A percentile compares a stretch with the other conserved stretches of the same genome.
Evolutionary conservation across 371 early-diverging fungal species (phyloP).

Genomic region (Saksenaea oblongispora): DNA sequence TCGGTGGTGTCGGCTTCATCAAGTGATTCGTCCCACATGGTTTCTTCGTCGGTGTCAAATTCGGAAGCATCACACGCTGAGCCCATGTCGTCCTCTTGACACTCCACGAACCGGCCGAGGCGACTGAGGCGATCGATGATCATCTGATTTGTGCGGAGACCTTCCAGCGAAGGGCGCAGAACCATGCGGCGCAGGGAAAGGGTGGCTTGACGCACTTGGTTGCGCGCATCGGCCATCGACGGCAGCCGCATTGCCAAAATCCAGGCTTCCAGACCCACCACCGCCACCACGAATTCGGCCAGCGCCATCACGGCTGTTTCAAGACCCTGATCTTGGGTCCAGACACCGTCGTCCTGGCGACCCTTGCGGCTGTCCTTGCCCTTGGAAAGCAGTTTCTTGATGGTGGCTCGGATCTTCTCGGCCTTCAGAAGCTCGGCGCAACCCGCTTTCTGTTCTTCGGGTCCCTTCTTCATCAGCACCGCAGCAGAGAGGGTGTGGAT

Average conservation of each 20-base stretch:
- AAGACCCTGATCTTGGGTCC: conserved; percentile 16
- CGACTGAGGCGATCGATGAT: conserved; percentile 31
- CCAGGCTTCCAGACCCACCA: conserved; percentile 47
- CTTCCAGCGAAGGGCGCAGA: conserved; percentile 30
- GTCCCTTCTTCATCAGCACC: conserved; percentile 15
- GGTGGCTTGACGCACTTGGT: conserved; percentile 28
- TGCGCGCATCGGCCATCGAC: conserved; percentile 9
- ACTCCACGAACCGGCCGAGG: conserved; percentile 28
- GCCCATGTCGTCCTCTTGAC: conserved; percentile 23
- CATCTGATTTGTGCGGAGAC: conserved; percentile 30
- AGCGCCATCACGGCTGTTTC: conserved; percentile 37
- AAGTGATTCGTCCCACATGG: background rate
- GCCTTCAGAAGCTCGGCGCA: conserved; percentile 29
- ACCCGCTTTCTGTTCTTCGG: conserved; percentile 18
- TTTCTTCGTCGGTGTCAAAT: conserved; percentile 13
- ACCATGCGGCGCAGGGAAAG: conserved; percentile 38
- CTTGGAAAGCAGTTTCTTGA: conserved; percentile 13
- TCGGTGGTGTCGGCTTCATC: conserved; percentile 10
- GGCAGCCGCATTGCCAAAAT: conserved; percentile 32
- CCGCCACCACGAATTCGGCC: conserved; percentile 42
- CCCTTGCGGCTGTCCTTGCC: background rate
- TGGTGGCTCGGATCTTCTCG: conserved; percentile 16
- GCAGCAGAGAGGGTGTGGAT: conserved; percentile 33
- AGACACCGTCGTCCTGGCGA: background rate
- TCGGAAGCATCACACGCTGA: conserved; percentile 29